These are phyloP conservation scores for Leccinum sublutescens DNA, from an alignment of 768 basidiomycete genomes.

Conservation along the genomic window DNA sequence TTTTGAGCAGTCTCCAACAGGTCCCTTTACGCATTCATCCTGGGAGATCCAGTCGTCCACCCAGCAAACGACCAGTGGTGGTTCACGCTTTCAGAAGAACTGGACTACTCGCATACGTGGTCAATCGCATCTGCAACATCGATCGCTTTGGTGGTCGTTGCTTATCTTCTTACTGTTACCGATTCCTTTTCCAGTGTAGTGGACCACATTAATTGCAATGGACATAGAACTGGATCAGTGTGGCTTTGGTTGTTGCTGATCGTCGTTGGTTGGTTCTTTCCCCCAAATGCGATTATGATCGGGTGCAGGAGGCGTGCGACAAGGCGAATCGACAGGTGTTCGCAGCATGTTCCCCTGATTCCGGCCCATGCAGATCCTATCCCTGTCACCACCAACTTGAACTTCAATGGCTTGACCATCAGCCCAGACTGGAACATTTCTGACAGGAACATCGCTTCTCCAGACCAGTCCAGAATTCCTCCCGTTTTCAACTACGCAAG, in stretches of 20 bases:
- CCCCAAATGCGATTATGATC: constrained; percentile 37
- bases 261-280: constrained; percentile 42
- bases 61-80: constrained; percentile 45
- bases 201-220: constrained; percentile 30
- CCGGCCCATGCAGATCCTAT: background rate
- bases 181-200: constrained; percentile 17
- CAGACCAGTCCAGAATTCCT: constrained; percentile 24
- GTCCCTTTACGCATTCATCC: constrained; percentile 35
- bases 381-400: constrained; percentile 1
- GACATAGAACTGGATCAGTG: constrained; percentile 38
- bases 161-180: constrained; percentile 31
- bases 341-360: background rate
- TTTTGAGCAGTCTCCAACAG: constrained; percentile 43
- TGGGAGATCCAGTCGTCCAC: constrained; percentile 30
- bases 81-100: constrained; percentile 29
- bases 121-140: constrained; percentile 38
- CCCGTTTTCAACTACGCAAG: constrained; percentile 29
- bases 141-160: constrained; percentile 44
- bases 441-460: constrained; percentile 8
- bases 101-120: constrained; percentile 42
- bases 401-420: constrained; percentile 16
- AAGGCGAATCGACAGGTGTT: constrained; percentile 12
- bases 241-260: constrained; percentile 47
- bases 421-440: background rate
- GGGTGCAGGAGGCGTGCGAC: constrained; percentile 23